Evolutionary conservation across 352 stramenopile genomes (phyloP), one percentile per base, ranked within the genome.

Genomic region (Phytophthora sojae): DNA sequence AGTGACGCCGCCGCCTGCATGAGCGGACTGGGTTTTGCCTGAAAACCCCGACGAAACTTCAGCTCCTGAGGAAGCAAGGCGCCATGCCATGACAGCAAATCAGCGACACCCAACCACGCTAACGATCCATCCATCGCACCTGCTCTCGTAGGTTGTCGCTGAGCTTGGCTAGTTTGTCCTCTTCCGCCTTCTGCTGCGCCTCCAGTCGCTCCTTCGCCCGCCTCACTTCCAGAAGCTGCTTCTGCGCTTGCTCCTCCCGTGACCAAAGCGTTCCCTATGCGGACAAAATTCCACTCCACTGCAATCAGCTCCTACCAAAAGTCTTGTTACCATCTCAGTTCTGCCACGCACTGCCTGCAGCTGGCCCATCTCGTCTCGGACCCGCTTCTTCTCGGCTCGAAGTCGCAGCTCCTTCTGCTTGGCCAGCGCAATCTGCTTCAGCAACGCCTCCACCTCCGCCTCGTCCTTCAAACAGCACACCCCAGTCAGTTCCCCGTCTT

Each of bases 381-480:
- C 73, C 37, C 81, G 83, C 72, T 89, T 84, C 61, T 91, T 92
- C 77, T 93, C 85, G 12, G 69, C 82, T 17, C 77, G 79, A n/a
- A 92, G 65, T n/a, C 75, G 69, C 57, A 92, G 78, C 56, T 93
- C 85, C 64, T 78, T 82, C 44, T 89, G 80, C 63, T 93, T 93
- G 23, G 80, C 70, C 29, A 51, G 59, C 15, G 76, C 71, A 62
- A 93, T 79, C 69, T 92, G 65, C 39, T 64, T 69, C 50, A 93
- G 72, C 60, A 93, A 71, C 68, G 59, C 70, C 47, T 92, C 85
- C 23, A 93, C 82, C 26, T 91, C 81, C 12, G 65, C 69, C n/a
- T 87, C 68, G 17, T 73, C 71, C 72, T 80, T 23, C 25, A 29
- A 0, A 49, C 9, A n/a, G 8, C 37, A 14, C 17, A n/a, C 39